These are phyloP conservation scores for Serendipita sp. DNA, from an alignment of 768 basidiomycete genomes.

Conservation along the genomic window DNA sequence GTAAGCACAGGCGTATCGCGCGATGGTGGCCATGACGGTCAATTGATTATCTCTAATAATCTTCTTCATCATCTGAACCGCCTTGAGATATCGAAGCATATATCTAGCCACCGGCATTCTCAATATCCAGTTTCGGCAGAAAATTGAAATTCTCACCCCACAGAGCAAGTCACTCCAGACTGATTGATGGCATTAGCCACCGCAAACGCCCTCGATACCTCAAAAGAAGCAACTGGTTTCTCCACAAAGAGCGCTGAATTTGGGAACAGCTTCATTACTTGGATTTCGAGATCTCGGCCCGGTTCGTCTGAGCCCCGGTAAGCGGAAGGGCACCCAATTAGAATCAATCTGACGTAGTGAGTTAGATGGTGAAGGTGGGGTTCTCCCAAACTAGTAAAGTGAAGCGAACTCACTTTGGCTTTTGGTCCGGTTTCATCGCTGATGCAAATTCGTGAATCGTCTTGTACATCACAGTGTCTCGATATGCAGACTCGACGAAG, in stretches of 20 bases:
- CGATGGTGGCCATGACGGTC: slow-evolving; percentile 89
- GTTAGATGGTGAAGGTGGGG: not conserved
- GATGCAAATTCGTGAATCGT: slow-evolving; percentile 68
- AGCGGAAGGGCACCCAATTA: slow-evolving; percentile 87
- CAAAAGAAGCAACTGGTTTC: slow-evolving; percentile 82
- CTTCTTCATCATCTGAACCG: slow-evolving; percentile 90
- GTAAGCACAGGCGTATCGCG: slow-evolving; percentile 85
- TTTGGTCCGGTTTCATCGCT: slow-evolving; percentile 43
- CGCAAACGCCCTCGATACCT: slow-evolving; percentile 50
- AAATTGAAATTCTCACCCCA: slow-evolving; percentile 44
- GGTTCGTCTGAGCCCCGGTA: slow-evolving; percentile 65
- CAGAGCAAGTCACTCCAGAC: slow-evolving; percentile 56
- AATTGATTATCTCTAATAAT: slow-evolving; percentile 90
- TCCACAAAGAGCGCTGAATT: slow-evolving; percentile 81
- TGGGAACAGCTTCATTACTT: slow-evolving; percentile 77
- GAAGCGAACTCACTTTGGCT: slow-evolving; percentile 28
- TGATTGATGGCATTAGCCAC: slow-evolving; percentile 59
- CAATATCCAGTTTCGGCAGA: not conserved
- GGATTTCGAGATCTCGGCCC: slow-evolving; percentile 73
- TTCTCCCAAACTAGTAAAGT: not conserved
- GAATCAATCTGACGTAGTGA: slow-evolving; percentile 40
- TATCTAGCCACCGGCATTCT: slow-evolving; percentile 32
- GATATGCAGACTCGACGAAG: slow-evolving; percentile 87
- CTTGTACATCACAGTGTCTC: slow-evolving; percentile 70
- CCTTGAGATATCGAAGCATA: slow-evolving; percentile 87